Percentiles rank a stretch among this genome's conserved stretches.
phyloP scores from a whole-genome alignment of 75 land plant genomes.

The Pseudotsuga menziesii region DNA sequence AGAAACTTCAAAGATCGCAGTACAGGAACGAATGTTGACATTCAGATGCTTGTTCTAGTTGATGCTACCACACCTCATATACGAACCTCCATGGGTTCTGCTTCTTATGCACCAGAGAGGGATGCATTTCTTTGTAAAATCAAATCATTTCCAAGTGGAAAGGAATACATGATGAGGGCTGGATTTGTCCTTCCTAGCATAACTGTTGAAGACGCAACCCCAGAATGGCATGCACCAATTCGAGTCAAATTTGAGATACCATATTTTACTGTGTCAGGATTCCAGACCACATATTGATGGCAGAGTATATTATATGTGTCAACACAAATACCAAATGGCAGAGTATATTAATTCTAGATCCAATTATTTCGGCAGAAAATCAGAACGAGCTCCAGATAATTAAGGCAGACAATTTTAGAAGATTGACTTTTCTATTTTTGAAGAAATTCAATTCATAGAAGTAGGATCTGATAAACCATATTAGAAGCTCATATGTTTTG shows the following conservation, averaged over 20 bases:
- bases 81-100: constrained; percentile 93
- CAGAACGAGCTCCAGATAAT: too few relatives aligned
- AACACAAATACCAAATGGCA: too few relatives aligned
- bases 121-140: constrained; percentile 94
- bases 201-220: constrained; percentile 67
- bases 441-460: too few relatives aligned
- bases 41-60: constrained; percentile 78
- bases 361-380: too few relatives aligned
- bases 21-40: constrained; percentile 97
- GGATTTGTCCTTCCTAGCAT: constrained; percentile 87
- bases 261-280: constrained; percentile 95
- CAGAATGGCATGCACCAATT: constrained; percentile 90
- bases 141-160: constrained; percentile 96
- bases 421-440: too few relatives aligned
- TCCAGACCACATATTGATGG: too few relatives aligned
- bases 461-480: too few relatives aligned
- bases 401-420: too few relatives aligned
- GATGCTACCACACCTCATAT: constrained; percentile 90
- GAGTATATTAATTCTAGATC: too few relatives aligned
- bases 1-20: constrained; percentile 96
- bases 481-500: too few relatives aligned
- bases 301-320: too few relatives aligned
- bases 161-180: constrained; percentile 96
- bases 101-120: constrained; percentile 89
- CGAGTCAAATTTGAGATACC: constrained; percentile 97